These are phyloP conservation scores for Alternaria tenuissima DNA, from an alignment of 2,329 filamentous ascomycete species.

Conservation along the genomic window DNA sequence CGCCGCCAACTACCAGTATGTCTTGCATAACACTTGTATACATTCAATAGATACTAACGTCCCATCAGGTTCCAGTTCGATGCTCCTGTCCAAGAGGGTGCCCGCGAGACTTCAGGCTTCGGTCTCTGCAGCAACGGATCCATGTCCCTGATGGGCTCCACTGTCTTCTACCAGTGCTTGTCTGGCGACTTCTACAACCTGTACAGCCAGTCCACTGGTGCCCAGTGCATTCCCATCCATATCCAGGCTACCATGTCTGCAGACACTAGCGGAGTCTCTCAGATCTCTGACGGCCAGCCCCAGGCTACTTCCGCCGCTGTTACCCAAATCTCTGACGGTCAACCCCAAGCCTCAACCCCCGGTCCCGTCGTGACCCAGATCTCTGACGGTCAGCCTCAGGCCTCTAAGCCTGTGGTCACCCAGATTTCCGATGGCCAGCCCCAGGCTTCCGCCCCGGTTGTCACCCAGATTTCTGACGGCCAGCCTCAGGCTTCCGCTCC, in stretches of 20 bases:
- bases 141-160: conserved; percentile 68
- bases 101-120: conserved; percentile 77
- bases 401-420: conserved; percentile 22
- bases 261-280: conserved; percentile 25
- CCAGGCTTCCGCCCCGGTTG: conserved; percentile 25
- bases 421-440: conserved; percentile 39
- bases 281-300: conserved; percentile 44
- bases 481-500: conserved; percentile 30
- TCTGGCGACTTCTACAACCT: conserved; percentile 83
- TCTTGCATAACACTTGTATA: background rate
- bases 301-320: conserved; percentile 29
- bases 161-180: conserved; percentile 77
- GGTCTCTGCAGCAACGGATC: conserved; percentile 73
- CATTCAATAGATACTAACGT: conserved; percentile 11
- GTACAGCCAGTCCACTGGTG: conserved; percentile 74
- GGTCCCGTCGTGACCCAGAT: conserved; percentile 35
- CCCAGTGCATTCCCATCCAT: conserved; percentile 67
- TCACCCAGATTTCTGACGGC: conserved; percentile 43
- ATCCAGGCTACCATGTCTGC: conserved; percentile 30
- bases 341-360: conserved; percentile 25
- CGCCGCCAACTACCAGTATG: conserved; percentile 74
- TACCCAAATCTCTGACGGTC: conserved; percentile 39
- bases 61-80: conserved; percentile 53
- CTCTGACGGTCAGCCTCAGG: conserved; percentile 41
- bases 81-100: conserved; percentile 65